Percentiles rank a stretch among this genome's conserved stretches.
These are phyloP conservation scores for Phytophthora constricta DNA, from an alignment of 352 stramenopile species.

Conservation along the genomic window DNA sequence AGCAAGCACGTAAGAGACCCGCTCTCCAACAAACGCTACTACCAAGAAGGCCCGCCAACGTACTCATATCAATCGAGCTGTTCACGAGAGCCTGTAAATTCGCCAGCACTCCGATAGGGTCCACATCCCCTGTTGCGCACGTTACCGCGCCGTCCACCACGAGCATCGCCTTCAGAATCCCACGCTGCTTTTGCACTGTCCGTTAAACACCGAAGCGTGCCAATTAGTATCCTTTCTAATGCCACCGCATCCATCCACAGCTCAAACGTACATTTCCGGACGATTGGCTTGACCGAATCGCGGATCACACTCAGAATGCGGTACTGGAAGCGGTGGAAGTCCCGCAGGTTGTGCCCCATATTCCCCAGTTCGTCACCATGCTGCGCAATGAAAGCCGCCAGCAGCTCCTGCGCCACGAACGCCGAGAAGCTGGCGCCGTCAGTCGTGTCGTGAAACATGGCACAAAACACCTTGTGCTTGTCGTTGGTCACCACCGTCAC, in stretches of 20 bases:
- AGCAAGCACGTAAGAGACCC: conserved; percentile 6
- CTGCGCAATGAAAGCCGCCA: conserved; percentile 83
- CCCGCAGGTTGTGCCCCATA: conserved; percentile 89
- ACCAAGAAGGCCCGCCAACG: no score
- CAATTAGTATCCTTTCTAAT: background rate
- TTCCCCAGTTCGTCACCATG: conserved; percentile 80
- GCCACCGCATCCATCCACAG: background rate
- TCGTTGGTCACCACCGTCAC: conserved; percentile 92
- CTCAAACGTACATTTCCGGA: conserved; percentile 73
- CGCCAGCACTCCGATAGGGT: conserved; percentile 91
- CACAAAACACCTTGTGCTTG: conserved; percentile 90
- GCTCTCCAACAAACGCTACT: background rate
- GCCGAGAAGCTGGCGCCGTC: conserved; percentile 82
- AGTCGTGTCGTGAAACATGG: conserved; percentile 89
- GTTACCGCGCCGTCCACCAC: conserved; percentile 86
- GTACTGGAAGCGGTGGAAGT: conserved; percentile 92
- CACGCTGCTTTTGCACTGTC: conserved; percentile 87
- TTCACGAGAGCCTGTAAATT: conserved; percentile 91
- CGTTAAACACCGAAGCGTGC: no score
- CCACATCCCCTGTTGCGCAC: conserved; percentile 86
- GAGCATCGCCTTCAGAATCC: conserved; percentile 90
- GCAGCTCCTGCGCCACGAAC: conserved; percentile 90
- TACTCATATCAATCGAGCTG: conserved; percentile 88
- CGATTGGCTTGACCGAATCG: conserved; percentile 83
- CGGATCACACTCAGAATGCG: conserved; percentile 84